Conservation (phyloP, 2,329 filamentous ascomycete genomes). For the Graphilbum sp. region DNA sequence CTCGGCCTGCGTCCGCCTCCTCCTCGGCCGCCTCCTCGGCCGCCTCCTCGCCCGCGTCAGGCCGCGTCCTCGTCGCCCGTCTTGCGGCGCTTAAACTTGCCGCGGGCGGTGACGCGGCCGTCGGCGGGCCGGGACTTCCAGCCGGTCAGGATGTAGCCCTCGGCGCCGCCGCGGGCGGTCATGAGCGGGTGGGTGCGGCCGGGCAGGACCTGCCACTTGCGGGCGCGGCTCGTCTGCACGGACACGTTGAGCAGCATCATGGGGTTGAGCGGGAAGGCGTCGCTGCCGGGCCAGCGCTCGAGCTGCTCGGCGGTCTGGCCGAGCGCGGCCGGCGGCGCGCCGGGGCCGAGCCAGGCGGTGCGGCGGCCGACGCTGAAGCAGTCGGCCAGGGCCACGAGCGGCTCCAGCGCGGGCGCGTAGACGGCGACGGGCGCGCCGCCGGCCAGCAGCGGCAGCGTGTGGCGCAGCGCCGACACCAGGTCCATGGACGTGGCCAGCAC, state of each 20-base stretch:
- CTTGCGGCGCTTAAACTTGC: constrained; percentile 55
- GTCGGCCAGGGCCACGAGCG: constrained; percentile 62
- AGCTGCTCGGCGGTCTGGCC: constrained; percentile 31
- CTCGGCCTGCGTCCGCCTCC: background rate
- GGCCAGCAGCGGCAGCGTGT: constrained; percentile 62
- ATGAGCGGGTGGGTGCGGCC: constrained; percentile 87
- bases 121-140: constrained; percentile 66
- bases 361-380: constrained; percentile 68
- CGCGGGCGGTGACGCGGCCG: constrained; percentile 67
- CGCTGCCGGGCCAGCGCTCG: constrained; percentile 40
- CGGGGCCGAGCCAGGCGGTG: constrained; percentile 47
- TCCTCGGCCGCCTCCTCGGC: background rate
- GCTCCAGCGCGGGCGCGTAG: constrained; percentile 68
- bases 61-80: background rate
- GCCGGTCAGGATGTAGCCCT: constrained; percentile 80
- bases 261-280: constrained; percentile 78
- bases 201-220: constrained; percentile 81
- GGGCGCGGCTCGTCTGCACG: constrained; percentile 64
- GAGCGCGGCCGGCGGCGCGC: constrained; percentile 28
- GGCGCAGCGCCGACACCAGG: constrained; percentile 55
- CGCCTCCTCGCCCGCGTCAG: too few relatives aligned
- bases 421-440: constrained; percentile 76
- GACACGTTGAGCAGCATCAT: constrained; percentile 63
- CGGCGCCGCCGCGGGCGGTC: constrained; percentile 73
- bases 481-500: constrained; percentile 75